Evolutionary conservation across 2,329 filamentous ascomycete genomes (phyloP), one percentile per base, ranked within the genome.

Genomic region (Pestalotiopsis sp.): DNA sequence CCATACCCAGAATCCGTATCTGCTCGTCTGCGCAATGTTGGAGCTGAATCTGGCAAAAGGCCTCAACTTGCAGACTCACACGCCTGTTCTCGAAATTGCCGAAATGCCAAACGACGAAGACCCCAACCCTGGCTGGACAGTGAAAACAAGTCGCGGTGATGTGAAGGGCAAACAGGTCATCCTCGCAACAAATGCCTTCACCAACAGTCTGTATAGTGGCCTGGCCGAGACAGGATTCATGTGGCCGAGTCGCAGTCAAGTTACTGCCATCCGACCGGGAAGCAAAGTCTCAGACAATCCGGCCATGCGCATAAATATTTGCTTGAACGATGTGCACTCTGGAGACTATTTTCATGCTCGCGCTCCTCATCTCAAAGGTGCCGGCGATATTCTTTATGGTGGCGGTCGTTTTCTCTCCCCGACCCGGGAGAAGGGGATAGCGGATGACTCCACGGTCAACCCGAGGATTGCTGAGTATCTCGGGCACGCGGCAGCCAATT

Each of bases 131-230:
- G 68, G 23, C 2, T 84, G 82, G 82, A 60, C 63, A 4, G 75
- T 85, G 4, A 63, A 75, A 40, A 87, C 85, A 3, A 68, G 76
- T 4, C 77, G 81, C 12, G 85, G 85, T 9, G 69, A 59, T 0
- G 78, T 87, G 13, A 68, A 62, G n/a, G 80, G 83, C 0, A 73
- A 74, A 17, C 78, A 79, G 41, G 82, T 86, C 31, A 78, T 87
- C 27, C 75, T 87, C 41, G 84, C 84, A 5, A 87, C 85, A 12
- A 87, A 87, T 72, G 85, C 78, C 14, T 87, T 86, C 75, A 84
- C 84, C 14, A 81, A 81, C 4, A 76, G 76, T 7, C 73, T 86
- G 2, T 77, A 82, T 68, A 76, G 78, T 2, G 72, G 70, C 14
- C 78, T 85, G 52, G 80, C 80, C 67, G 80, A 81, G 5, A 80